Evolutionary conservation across 139 green algal species (phyloP), one percentile per base, ranked within the genome.

Genomic region (Coelastrella sp.): DNA sequence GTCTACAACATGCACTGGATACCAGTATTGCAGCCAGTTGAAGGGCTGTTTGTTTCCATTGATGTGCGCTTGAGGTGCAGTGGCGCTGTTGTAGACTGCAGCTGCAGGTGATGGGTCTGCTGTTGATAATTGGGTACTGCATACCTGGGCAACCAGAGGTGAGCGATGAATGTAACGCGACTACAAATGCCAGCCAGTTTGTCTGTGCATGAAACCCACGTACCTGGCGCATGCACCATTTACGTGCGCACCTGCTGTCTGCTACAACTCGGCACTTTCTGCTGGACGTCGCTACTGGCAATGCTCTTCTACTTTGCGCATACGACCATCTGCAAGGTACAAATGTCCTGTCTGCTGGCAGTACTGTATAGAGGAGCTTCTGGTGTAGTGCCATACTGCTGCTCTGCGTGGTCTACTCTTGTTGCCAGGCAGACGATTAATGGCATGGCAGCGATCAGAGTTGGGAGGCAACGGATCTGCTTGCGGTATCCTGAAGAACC

Each of bases 1-100:
- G 1, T 60, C 82, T 63, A 78, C n/a, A 12, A 87, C 82, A 68
- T 87, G 82, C 82, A 87, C 82, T 61, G 82, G 82, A 56, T 87
- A 87, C 82, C 82, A 87, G 63, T 87, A 58, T 25, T 61, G 8
- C 66, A 61, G 24, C 82, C 82, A 87, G 6, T 74, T 10, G 63
- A 87, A 87, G 15, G 27, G 25, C 74, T 57, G 24, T 59, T 57
- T 63, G 25, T 56, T 49, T 66, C 84, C 56, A 20, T 60, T 88
- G 84, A 76, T 88, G 61, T 63, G 63, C 25, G 80, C 58, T 87
- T 27, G 10, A 63, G 27, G 10, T 9, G 11, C 25, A 63, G 27
- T 24, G 19, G 25, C 35, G 24, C 22, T 82, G 24, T 24, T 8
- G 58, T 24, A 59, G 58, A 24, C 9, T 57, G 25, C 24, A 60